Evolutionary conservation across 1,284 basidiomycete genomes (phyloP), one percentile per base, ranked within the genome.

Genomic region (Cutaneotrichosporon sp.): DNA sequence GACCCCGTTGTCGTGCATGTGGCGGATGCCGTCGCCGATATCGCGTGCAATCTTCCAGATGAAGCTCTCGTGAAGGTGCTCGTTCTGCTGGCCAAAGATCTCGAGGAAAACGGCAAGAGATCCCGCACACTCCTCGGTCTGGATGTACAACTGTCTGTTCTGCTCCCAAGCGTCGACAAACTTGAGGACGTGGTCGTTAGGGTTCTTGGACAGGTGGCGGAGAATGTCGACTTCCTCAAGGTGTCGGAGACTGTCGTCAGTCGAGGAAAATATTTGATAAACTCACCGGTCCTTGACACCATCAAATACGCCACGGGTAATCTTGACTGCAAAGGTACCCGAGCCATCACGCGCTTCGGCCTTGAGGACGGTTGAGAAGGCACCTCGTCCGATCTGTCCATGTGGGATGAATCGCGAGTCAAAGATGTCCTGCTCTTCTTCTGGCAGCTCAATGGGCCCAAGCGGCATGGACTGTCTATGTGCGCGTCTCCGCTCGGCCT

Each of bases 161-260:
- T 99, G 91, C 80, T 99, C 96, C 97, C 97, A 99, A 64, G 92
- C 94, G 81, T 97, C 92, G 64, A 92, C 85, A 71, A 97, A 95
- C n/a, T 85, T 86, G 56, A 99, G 86, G 21, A 98, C 88, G 78
- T 96, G 92, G 1, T 86, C 86, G 81, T 90, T 89, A 50, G 74
- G 74, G 22, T 32, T 64, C 34, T 65, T 77, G 4, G 87, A 87
- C 26, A 99, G 85, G 73, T 92, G 89, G 68, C 90, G 87, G 42
- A 99, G 85, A 66, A 97, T 89, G 72, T 97, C 92, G 50, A 97
- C 93, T 82, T 99, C 97, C 80, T 99, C 97, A 6, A 93, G 86
- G 71, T 97, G 85, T 34, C 96, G 90, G 61, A 91, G 83, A 62
- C 92, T 58, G 21, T 30, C 13, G 38, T 47, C 46, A 47, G 18